Evolutionary conservation across 2,329 filamentous ascomycete species (phyloP), one percentile per base, ranked within the genome.

Genomic region (Colletotrichum scovillei): DNA sequence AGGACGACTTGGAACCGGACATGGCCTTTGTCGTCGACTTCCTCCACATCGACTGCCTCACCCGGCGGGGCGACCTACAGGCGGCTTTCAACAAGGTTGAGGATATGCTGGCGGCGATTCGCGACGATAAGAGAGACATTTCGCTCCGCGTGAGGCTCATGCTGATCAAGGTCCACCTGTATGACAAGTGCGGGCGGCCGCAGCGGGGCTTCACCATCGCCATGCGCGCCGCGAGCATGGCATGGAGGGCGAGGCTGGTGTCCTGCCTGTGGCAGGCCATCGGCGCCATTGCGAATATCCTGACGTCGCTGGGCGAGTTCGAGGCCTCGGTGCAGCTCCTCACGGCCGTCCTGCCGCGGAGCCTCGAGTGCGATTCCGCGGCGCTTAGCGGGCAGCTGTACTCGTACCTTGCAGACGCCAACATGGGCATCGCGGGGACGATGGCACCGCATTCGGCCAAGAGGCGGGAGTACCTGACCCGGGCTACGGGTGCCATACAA

Each of bases 201-300:
- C 90, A 94, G 76, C 90, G 93, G 73, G 94, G 91, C 0, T 95
- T 98, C 80, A 94, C 93, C 2, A 87, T 95, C 5, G 91, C 91
- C 5, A 87, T 97, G 78, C 89, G 94, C 56, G 95, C 95, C 0
- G 92, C 93, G 3, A 92, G 89, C 78, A 90, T 95, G 22, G 92
- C 94, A 0, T 91, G 93, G 85, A 89, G 91, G 59, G 90, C 92
- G 1, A 88, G 91, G 1, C 84, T 96, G 8, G 86, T 95, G 19
- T 89, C 90, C 0, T 88, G 89, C 22, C 84, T 98, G 8, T 97
- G 94, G 91, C 89, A 92, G 74, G 91, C 94, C 0, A 87, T 94
- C 1, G 91, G 90, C 1, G 86, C 89, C 0, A 80, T 98, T 1
- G 88, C 91, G 3, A 89, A 88, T 22, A 91, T 97, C 22, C 85